A percentile compares a stretch with the other conserved stretches of the same genome.
phyloP scores from a whole-genome alignment of 2,329 filamentous ascomycete species.

The Scopulariopsis brevicaulis region DNA sequence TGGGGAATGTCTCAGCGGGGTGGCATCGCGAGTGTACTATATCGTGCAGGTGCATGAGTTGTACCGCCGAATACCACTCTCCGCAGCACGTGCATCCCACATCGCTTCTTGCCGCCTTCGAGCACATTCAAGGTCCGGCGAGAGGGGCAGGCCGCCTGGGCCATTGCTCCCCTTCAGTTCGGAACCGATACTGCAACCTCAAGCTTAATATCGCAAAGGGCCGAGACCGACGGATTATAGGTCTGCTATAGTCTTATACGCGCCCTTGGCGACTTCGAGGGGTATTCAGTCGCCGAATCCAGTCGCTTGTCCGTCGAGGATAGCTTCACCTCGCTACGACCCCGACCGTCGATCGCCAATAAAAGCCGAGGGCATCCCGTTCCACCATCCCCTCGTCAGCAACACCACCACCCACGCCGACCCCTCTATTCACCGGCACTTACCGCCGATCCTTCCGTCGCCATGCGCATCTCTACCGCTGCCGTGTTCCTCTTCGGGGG shows the following conservation, averaged over 20 bases:
- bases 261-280: background rate
- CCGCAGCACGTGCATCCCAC: background rate
- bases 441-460: background rate
- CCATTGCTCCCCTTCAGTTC: background rate
- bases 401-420: background rate
- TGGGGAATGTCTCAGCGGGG: too few species aligned
- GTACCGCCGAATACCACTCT: background rate
- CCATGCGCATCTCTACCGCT: background rate
- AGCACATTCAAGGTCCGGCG: background rate
- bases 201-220: background rate
- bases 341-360: background rate
- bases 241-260: background rate
- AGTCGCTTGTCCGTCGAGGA: background rate
- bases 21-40: too few species aligned
- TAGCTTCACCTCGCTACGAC: background rate
- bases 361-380: background rate
- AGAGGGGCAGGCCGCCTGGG: background rate
- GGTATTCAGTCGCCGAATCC: background rate
- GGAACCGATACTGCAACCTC: background rate
- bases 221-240: background rate
- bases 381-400: background rate
- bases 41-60: background rate
- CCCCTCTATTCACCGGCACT: background rate
- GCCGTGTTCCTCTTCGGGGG: background rate
- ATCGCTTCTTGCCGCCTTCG: background rate